Conservation (phyloP, 805 yeast species). For the Kodamaea lidongshanica region DNA sequence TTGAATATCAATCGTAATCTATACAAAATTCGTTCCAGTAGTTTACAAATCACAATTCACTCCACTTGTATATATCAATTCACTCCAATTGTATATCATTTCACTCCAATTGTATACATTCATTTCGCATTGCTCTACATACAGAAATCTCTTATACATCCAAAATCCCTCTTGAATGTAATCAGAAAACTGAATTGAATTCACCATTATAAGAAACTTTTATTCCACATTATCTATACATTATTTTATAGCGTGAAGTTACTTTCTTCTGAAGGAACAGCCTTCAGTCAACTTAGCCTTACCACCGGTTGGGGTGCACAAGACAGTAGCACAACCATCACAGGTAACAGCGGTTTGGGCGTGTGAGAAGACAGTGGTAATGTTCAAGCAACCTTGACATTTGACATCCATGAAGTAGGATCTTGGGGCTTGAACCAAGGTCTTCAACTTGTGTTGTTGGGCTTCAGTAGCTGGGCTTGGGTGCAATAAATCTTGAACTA, state of each 20-base stretch:
- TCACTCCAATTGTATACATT: too few relatives aligned
- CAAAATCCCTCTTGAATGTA: too few relatives aligned
- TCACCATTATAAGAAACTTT: conserved; percentile 3
- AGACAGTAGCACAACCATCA: conserved; percentile 96
- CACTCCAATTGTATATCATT: too few relatives aligned
- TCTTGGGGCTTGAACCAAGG: conserved; percentile 96
- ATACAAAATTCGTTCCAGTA: too few relatives aligned
- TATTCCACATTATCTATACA: conserved; percentile 9
- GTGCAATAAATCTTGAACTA: conserved; percentile 98
- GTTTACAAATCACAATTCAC: too few relatives aligned
- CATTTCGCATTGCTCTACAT: too few relatives aligned
- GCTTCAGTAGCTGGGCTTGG: conserved; percentile 97
- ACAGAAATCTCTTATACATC: too few relatives aligned
- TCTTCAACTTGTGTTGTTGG: conserved; percentile 94
- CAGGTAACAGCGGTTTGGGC: conserved; percentile 99
- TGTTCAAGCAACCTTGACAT: conserved; percentile 99
- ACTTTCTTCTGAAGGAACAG: conserved; percentile 98
- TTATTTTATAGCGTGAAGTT: conserved; percentile 26
- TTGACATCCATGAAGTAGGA: conserved; percentile 99
- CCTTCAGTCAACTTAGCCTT: conserved; percentile 99
- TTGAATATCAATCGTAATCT: too few relatives aligned
- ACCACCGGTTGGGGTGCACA: conserved; percentile 99
- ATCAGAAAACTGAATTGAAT: too few relatives aligned
- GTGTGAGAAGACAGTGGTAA: conserved; percentile 99
- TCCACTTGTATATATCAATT: too few relatives aligned